Base-by-base conservation (phyloP, 805 yeast species). In the Citeromyces matritensis region DNA sequence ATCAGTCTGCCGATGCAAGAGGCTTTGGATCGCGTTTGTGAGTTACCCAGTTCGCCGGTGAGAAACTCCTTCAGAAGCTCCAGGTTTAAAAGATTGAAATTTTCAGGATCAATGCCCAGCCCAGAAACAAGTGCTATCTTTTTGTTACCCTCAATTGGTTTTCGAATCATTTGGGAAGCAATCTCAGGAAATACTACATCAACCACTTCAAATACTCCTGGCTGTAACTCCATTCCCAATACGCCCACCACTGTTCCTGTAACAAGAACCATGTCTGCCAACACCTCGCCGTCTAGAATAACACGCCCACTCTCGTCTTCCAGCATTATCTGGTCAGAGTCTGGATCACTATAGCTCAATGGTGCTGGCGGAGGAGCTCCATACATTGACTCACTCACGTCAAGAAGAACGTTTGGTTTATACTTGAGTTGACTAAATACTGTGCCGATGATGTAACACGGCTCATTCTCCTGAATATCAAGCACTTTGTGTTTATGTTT, bases 231-330 rank as follows among this genome's bases (percentile, higher is more conserved):
- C 57, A 82, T 73, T 1, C 98, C 98, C 8, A 85, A 49, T 1
- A 85, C 67, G 0, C 88, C 97, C 6, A 85, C 71, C 0, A 86
- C 77, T n/a, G 74, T 66, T 4, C 98, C 98, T 0, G 96, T 91
- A 0, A 86, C 94, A 15, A 88, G 58, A 3, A 77, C 65, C 12
- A 69, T 59, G 31, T 59, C 57, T 27, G 80, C 62, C 23, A 75
- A 51, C 11, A 66, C 63, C 15, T 84, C 86, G 29, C 70, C 70
- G 30, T 69, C 73, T 14, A 91, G 54, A 23, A 72, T 49, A 5
- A 94, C 76, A 31, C 98, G 61, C 3, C 98, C 98, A 34, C 85
- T 73, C 44, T 85, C 95, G 53, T 91, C 98, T 50, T 91, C 97
- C 24, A 91, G 49, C 76, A 75, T 72, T 17, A 81, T 45, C 39